Evolutionary conservation across 2,329 filamentous ascomycete species (phyloP), one percentile per base, ranked within the genome.

Genomic region (Xylaria sp.): DNA sequence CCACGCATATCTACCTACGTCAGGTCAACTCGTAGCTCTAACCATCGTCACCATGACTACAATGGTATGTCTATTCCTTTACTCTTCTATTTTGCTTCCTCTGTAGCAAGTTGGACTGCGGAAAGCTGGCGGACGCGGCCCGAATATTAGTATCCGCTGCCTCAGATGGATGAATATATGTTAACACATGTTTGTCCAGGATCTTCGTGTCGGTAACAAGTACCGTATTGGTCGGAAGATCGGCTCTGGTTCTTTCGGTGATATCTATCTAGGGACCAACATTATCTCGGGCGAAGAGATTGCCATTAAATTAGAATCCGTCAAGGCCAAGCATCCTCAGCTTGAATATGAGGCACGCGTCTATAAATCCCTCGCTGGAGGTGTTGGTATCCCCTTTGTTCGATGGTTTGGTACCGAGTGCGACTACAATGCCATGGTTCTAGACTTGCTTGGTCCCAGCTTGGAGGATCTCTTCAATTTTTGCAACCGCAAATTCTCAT

Each of bases 201-300:
- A 99, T 89, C 90, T 99, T 78, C 94, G 96, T 79, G 96, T 99
- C 84, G 96, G 96, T 83, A 98, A 98, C 83, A 98, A 99, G 81
- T 99, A 99, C 90, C 94, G 96, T 78, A 98, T 99, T 82, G 96
- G 96, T 81, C 93, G 96, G 78, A 99, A 99, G 89, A 99, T 99
- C 79, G 96, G 96, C 76, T 97, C 94, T 76, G 96, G 96, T 75
- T 94, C 91, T 79, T 99, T 99, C 81, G 96, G 96, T 85, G 96
- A 98, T 78, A 98, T 99, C 80, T 99, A 98, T 84, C 90, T 98
- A 63, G 96, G 96, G 77, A 99, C 96, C 82, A 98, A 99, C 86
- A 98, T 99, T 85, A 98, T 98, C 83, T 98, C 96, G 4, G 96
- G 96, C 71, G 96, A 99, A 83, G 96, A 99, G 84, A 98, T 99